Percentiles rank a stretch among this genome's conserved stretches.
Conservation (phyloP, 495 filamentous ascomycete genomes). For the Lepidopterella palustris region DNA sequence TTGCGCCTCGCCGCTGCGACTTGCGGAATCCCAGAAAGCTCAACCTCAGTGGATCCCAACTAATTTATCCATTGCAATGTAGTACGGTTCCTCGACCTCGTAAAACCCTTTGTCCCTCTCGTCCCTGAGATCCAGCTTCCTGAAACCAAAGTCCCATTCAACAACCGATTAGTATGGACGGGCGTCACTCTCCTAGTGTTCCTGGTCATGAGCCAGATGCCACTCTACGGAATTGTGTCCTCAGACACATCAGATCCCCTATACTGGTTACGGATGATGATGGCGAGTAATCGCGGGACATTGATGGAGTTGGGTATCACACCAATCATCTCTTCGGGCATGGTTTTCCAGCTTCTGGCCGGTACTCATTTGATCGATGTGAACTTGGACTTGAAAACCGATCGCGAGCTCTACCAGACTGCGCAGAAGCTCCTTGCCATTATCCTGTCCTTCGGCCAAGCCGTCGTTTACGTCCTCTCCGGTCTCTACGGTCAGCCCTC, state of each 20-base stretch:
- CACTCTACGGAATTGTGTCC: constrained; percentile 48
- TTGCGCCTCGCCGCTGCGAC: constrained; percentile 5
- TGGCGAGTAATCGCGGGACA: constrained; percentile 97
- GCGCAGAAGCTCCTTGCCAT: constrained; percentile 99
- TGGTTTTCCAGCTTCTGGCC: constrained; percentile 99
- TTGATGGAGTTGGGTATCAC: constrained; percentile 99
- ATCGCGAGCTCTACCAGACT: constrained; percentile 98
- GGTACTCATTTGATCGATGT: constrained; percentile 99
- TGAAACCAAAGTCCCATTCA: constrained; percentile 94
- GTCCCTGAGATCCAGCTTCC: constrained; percentile 97
- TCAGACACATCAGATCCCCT: constrained; percentile 84
- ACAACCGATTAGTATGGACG: constrained; percentile 99
- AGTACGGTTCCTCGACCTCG: constrained; percentile 99
- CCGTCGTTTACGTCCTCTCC: constrained; percentile 93
- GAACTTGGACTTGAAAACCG: constrained; percentile 87
- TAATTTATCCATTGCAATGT: constrained; percentile 28
- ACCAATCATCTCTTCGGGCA: constrained; percentile 98
- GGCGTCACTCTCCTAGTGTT: constrained; percentile 94
- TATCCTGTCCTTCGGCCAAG: constrained; percentile 93
- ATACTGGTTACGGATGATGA: constrained; percentile 99
- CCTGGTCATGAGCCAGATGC: constrained; percentile 99
- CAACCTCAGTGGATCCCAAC: constrained; percentile 8
- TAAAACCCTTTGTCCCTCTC: constrained; percentile 98
- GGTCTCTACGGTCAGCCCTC: constrained; percentile 95
- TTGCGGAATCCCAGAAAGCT: constrained; percentile 7